Base-by-base conservation (phyloP, 352 stramenopile genomes). In the Pythium biforme region DNA sequence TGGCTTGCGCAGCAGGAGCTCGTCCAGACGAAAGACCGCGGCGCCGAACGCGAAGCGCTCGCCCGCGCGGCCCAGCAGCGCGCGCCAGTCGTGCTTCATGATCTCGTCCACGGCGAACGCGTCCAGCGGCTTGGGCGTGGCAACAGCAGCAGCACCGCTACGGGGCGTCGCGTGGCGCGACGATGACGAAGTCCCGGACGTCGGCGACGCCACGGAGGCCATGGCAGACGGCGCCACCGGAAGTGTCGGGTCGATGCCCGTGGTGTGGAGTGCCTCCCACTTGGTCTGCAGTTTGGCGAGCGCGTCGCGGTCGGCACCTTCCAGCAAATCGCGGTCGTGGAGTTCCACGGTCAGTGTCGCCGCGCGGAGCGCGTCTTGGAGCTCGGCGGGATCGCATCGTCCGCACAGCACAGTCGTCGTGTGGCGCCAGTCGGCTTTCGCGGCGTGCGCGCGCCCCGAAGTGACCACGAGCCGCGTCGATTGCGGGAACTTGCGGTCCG, bases 261-360 rank as follows among this genome's bases (percentile, higher is more conserved):
- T 76, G 0, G 72, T 62, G 49, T 79, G 64, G 22, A 88, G 62
- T 17, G 60, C 63, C 48, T 93, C 83, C 83, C 83, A 93, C 56
- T 90, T 90, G 14, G 62, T 31, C 22, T 78, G 68, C 9, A 88
- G 69, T 10, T 64, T 70, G 17, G 58, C n/a, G 23, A 91, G 26
- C 22, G 62, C 67, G 5, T 66, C 54, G 26, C 34, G 6, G 9
- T 52, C 26, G 23, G 14, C 23, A 4, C 64, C 45, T 31, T 89
- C 66, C 27, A 72, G 57, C 2, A 88, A 64, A 53, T 95, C 86
- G 55, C 86, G 82, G 54, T 93, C 86, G 37, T 86, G 83, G 25
- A 95, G 45, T 56, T 90, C 81, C 9, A 95, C 58, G 0, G 60
- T 53, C 12, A 95, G 45, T 1, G 65, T 17, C 0, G 62, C 59